Evolutionary conservation across 768 basidiomycete species (phyloP).

Genomic region (Suillus luteus): DNA sequence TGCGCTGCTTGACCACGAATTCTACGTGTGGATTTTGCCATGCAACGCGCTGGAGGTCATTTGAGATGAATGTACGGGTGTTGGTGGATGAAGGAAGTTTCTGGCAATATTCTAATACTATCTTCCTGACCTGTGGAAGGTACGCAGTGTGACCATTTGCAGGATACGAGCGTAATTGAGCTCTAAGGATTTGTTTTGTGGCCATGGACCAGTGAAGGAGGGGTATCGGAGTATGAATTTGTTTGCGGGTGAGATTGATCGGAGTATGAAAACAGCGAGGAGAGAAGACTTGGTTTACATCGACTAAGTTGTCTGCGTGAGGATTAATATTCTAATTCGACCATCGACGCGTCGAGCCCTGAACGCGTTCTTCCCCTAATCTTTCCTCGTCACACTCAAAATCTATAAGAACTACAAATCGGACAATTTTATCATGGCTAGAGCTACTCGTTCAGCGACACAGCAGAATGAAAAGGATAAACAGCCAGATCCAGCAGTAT

Average conservation of each 20-base stretch:
- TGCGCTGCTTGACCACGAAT: conserved; percentile 76
- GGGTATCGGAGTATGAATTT: conserved; percentile 14
- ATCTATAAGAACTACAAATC: conserved; percentile 12
- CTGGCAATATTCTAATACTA: conserved; percentile 90
- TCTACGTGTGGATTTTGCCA: conserved; percentile 80
- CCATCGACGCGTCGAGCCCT: conserved; percentile 24
- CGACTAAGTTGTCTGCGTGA: conserved; percentile 10
- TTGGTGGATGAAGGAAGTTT: conserved; percentile 75
- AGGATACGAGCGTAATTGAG: conserved; percentile 54
- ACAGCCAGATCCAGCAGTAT: conserved; percentile 24
- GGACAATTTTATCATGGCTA: conserved; percentile 53
- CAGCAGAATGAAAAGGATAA: conserved; percentile 42
- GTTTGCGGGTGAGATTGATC: conserved; percentile 18
- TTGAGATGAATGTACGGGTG: conserved; percentile 68
- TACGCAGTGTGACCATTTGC: conserved; percentile 77
- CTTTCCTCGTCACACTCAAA: conserved; percentile 17
- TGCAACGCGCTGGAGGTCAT: conserved; percentile 65
- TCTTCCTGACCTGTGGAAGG: conserved; percentile 77
- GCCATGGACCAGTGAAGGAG: conserved; percentile 22
- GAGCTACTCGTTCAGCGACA: conserved; percentile 71
- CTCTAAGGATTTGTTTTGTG: conserved; percentile 44
- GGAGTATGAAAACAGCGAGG: conserved; percentile 28
- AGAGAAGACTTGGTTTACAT: conserved; percentile 8
- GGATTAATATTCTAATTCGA: conserved; percentile 23
- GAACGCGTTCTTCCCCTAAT: conserved; percentile 27